Percentiles rank a stretch among this genome's conserved stretches.
Evolutionary conservation across 768 basidiomycete genomes (phyloP).

Genomic region (Collybiopsis confluens): DNA sequence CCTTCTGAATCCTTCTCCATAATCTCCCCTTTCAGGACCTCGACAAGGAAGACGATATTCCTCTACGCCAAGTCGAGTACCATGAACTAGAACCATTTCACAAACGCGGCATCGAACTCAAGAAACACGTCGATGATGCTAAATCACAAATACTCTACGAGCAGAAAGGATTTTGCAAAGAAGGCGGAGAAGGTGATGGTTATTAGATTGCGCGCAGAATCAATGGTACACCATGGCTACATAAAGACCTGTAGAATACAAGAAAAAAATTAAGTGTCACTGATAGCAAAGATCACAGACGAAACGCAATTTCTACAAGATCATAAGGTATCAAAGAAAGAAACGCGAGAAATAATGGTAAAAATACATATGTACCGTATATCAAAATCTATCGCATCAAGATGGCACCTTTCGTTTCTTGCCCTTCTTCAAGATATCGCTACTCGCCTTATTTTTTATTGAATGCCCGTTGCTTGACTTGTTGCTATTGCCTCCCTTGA

Average conservation of each 20-base stretch:
- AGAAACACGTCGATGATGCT: conserved; percentile 76
- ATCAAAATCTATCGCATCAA: conserved; percentile 14
- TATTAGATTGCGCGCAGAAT: conserved; percentile 44
- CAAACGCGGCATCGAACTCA: conserved; percentile 65
- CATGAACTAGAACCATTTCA: conserved; percentile 66
- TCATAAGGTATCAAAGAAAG: conserved; percentile 8
- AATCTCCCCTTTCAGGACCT: conserved; percentile 80
- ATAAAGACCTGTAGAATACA: conserved; percentile 2
- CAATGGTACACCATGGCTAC: neutral
- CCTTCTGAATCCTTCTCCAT: too few species aligned
- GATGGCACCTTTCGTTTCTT: conserved; percentile 50
- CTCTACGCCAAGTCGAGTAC: conserved; percentile 72
- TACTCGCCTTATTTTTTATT: conserved; percentile 35
- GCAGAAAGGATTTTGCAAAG: conserved; percentile 87
- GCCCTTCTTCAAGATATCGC: conserved; percentile 49
- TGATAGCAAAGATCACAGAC: neutral
- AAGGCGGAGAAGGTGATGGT: conserved; percentile 95
- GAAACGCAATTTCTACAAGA: conserved; percentile 11
- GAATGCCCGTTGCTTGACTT: conserved; percentile 43
- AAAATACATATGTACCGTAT: conserved; percentile 18
- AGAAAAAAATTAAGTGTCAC: conserved; percentile 4
- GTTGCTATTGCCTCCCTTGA: conserved; percentile 14
- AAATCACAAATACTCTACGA: conserved; percentile 82
- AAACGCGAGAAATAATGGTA: conserved; percentile 19
- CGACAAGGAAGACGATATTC: conserved; percentile 87